phyloP scores from a whole-genome alignment of 2,329 filamentous ascomycete species.

The Alternaria gansuensis region DNA sequence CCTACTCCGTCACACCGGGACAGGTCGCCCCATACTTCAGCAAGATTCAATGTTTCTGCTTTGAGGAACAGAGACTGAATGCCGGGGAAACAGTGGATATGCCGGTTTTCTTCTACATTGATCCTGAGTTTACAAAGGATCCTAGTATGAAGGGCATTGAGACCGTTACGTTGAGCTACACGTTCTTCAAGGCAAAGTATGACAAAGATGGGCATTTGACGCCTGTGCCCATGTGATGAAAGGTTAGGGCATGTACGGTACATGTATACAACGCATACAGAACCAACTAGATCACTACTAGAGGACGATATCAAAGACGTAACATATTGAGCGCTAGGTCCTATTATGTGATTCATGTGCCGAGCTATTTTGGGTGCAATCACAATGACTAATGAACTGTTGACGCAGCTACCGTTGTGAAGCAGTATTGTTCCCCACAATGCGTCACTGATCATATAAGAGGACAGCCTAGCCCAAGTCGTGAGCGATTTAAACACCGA shows the following conservation, averaged over 20 bases:
- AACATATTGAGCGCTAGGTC: neutral
- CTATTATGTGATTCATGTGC: neutral
- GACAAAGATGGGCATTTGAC: conserved; percentile 79
- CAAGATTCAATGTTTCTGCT: conserved; percentile 99
- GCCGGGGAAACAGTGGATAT: conserved; percentile 98
- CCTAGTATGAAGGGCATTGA: conserved; percentile 92
- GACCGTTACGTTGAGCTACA: conserved; percentile 95
- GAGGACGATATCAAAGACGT: neutral
- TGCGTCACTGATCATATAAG: neutral
- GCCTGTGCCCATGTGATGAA: conserved; percentile 58
- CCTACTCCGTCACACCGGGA: conserved; percentile 94
- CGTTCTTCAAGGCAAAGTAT: conserved; percentile 94
- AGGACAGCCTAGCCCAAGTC: too few relatives aligned
- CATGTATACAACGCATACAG: neutral
- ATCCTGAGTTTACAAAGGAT: conserved; percentile 92
- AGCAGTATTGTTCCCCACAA: neutral
- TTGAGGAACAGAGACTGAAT: conserved; percentile 92
- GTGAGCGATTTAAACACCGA: neutral
- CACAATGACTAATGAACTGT: neutral
- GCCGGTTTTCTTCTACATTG: conserved; percentile 99
- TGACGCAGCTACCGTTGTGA: neutral
- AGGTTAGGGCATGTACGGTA: conserved; percentile 19
- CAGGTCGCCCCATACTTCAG: conserved; percentile 98
- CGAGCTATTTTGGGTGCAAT: neutral
- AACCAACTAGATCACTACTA: neutral